Percentiles rank a stretch among this genome's conserved stretches.
phyloP scores from a whole-genome alignment of 169 alveolate genomes.

The Cryptosporidium felis region DNA sequence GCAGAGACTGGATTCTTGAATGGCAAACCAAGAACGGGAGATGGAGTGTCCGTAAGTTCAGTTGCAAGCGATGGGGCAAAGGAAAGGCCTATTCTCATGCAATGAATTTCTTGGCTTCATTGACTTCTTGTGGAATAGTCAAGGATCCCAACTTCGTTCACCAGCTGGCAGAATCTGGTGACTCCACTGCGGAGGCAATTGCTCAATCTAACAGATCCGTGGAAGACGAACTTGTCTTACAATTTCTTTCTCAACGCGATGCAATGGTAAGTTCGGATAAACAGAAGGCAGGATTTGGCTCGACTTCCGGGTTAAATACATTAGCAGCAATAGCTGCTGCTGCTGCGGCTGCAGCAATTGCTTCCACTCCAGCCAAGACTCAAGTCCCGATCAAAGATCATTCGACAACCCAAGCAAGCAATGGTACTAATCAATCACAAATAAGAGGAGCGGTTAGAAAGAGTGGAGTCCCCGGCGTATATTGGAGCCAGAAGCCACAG shows the following conservation, averaged over 20 bases:
- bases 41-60: slow-evolving; percentile 65
- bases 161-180: neutral
- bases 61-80: slow-evolving; percentile 70
- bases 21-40: slow-evolving; percentile 70
- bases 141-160: slow-evolving; percentile 5
- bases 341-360: slow-evolving; percentile 52
- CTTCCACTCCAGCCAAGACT: slow-evolving; percentile 6
- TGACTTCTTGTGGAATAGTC: slow-evolving; percentile 52
- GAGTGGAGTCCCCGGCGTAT: slow-evolving; percentile 70
- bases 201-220: slow-evolving; percentile 11
- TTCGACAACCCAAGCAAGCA: neutral
- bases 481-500: slow-evolving; percentile 70
- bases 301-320: slow-evolving; percentile 31
- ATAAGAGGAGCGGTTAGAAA: slow-evolving; percentile 66
- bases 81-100: slow-evolving; percentile 72
- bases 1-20: slow-evolving; percentile 68
- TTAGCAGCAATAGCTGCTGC: slow-evolving; percentile 70
- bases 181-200: neutral
- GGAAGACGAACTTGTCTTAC: slow-evolving; percentile 58
- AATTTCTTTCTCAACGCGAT: slow-evolving; percentile 56
- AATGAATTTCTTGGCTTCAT: slow-evolving; percentile 56
- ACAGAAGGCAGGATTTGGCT: slow-evolving; percentile 10
- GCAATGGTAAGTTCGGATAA: slow-evolving; percentile 9
- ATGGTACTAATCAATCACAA: neutral
- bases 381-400: slow-evolving; percentile 3